phyloP scores from a whole-genome alignment of 768 basidiomycete species.

The Hericium alpestre region DNA sequence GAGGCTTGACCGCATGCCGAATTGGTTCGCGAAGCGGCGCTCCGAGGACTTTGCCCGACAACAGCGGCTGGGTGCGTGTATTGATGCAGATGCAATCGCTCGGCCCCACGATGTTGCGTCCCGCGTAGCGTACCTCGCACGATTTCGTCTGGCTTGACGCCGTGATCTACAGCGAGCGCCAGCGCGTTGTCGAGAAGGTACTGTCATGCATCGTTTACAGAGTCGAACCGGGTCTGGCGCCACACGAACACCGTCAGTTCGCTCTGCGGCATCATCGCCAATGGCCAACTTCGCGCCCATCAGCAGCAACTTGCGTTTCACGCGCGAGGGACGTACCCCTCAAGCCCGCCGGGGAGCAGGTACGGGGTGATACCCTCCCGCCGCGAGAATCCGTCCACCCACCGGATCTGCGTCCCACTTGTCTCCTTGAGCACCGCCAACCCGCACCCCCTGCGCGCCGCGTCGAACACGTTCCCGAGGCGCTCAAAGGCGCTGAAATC shows the following conservation, averaged over 20 bases:
- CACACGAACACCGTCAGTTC: slow-evolving; percentile 6
- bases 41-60: too few relatives aligned
- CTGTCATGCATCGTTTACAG: slow-evolving; percentile 9
- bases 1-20: too few relatives aligned
- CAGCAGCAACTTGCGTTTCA: neutral
- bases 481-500: slow-evolving; percentile 8
- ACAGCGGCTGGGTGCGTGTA: too few relatives aligned
- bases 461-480: slow-evolving; percentile 8
- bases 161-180: slow-evolving; percentile 6
- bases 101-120: too few relatives aligned
- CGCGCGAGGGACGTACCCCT: neutral
- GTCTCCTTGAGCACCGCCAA: slow-evolving; percentile 5
- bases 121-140: slow-evolving; percentile 2
- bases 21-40: too few relatives aligned
- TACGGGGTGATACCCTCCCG: slow-evolving; percentile 4
- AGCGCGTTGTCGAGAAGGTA: slow-evolving; percentile 2
- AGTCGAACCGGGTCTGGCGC: slow-evolving; percentile 3
- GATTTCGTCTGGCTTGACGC: slow-evolving; percentile 6
- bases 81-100: too few relatives aligned
- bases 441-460: neutral
- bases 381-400: slow-evolving; percentile 2
- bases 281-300: slow-evolving; percentile 3
- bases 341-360: slow-evolving; percentile 3
- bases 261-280: slow-evolving; percentile 5
- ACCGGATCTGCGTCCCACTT: slow-evolving; percentile 5